phyloP scores from a whole-genome alignment of 495 filamentous ascomycete species.

The Podospora didyma region DNA sequence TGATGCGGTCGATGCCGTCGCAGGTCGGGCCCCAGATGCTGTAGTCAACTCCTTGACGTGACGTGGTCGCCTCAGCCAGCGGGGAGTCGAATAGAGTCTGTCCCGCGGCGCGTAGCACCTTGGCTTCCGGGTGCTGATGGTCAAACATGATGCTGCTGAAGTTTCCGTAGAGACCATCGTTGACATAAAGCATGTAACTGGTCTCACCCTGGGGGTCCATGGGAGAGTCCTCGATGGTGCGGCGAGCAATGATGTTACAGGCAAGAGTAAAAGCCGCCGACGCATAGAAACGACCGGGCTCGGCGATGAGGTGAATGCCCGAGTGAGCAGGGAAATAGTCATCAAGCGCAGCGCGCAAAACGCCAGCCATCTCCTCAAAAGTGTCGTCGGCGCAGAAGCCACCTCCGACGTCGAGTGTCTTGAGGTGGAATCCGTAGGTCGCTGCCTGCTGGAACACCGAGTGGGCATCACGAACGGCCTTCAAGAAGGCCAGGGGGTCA shows the following conservation, averaged over 20 bases:
- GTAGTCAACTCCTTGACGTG: constrained; percentile 55
- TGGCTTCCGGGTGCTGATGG: constrained; percentile 86
- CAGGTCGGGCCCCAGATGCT: constrained; percentile 98
- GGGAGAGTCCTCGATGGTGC: constrained; percentile 58
- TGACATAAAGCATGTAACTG: constrained; percentile 94
- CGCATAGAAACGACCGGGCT: constrained; percentile 95
- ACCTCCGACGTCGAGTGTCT: constrained; percentile 90
- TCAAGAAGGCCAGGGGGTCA: constrained; percentile 81
- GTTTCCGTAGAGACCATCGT: constrained; percentile 96
- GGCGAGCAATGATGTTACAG: constrained; percentile 91
- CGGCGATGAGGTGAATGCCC: constrained; percentile 80
- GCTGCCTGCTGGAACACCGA: constrained; percentile 84
- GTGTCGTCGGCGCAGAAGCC: constrained; percentile 77
- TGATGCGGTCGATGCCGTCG: constrained; percentile 93
- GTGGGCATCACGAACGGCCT: constrained; percentile 85
- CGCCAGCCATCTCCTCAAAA: constrained; percentile 84
- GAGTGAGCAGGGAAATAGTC: constrained; percentile 74
- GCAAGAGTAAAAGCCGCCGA: constrained; percentile 89
- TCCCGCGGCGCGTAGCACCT: constrained; percentile 63
- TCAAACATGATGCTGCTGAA: constrained; percentile 99
- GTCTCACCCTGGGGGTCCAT: constrained; percentile 47
- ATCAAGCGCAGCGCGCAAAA: constrained; percentile 76
- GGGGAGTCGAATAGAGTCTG: constrained; percentile 46
- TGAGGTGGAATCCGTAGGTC: constrained; percentile 70
- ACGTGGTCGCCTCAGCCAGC: constrained; percentile 31